phyloP scores from a whole-genome alignment of 1,139 yeast genomes.

The Yamadazyma diospyri region DNA sequence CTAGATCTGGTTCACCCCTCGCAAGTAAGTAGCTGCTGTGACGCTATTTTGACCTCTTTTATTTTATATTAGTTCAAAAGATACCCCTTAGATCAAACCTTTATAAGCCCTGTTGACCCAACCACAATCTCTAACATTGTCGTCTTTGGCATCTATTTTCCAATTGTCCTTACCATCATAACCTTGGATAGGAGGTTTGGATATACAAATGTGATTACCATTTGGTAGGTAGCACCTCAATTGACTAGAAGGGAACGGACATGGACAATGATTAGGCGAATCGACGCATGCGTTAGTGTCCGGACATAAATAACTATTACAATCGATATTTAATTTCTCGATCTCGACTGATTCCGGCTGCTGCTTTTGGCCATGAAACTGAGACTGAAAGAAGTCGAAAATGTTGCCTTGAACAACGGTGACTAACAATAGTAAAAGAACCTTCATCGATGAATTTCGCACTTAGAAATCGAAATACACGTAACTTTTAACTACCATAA shows the following conservation, averaged over 20 bases:
- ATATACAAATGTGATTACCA: conserved; percentile 69
- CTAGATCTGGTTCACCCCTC: too few relatives aligned
- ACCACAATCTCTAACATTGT: conserved; percentile 68
- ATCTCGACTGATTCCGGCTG: conserved; percentile 22
- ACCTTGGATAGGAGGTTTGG: conserved; percentile 61
- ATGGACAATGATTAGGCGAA: conserved; percentile 72
- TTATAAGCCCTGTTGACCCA: conserved; percentile 62
- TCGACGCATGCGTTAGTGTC: conserved; percentile 79
- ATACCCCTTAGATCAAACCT: conserved; percentile 20
- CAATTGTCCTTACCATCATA: conserved; percentile 51
- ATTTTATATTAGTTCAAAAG: background rate
- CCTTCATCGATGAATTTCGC: too few relatives aligned
- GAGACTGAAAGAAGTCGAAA: conserved; percentile 29
- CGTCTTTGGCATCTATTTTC: conserved; percentile 49
- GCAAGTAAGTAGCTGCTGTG: too few relatives aligned
- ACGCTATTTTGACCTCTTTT: background rate
- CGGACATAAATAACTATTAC: conserved; percentile 73
- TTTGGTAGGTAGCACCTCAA: conserved; percentile 75
- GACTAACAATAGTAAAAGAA: conserved; percentile 3
- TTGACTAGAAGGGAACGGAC: conserved; percentile 85
- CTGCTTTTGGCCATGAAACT: conserved; percentile 16
- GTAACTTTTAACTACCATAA: too few relatives aligned
- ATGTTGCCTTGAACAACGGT: conserved; percentile 11
- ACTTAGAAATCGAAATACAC: too few relatives aligned
- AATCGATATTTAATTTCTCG: conserved; percentile 36